A percentile compares a stretch with the other conserved stretches of the same genome.
phyloP scores from a whole-genome alignment of 345 rosid genomes.

The Citrus hindsii region DNA sequence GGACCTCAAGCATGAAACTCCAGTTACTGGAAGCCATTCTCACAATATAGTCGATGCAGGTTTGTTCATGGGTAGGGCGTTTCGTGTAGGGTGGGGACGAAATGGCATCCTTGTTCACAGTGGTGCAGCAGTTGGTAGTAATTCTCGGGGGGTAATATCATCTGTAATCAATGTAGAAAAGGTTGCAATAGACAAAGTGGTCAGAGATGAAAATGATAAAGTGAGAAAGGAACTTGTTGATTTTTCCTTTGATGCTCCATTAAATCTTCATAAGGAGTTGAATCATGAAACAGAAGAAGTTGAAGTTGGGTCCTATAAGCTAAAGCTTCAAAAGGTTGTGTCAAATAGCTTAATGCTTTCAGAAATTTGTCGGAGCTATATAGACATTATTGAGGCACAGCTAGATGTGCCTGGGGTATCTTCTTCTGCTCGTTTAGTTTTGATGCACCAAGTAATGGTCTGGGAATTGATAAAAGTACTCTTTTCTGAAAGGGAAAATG shows the following conservation, averaged over 20 bases:
- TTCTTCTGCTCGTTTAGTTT: conserved; percentile 60
- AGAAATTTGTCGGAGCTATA: conserved; percentile 75
- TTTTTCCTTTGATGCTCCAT: conserved; percentile 67
- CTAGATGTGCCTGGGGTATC: conserved; percentile 74
- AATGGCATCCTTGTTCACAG: conserved; percentile 88
- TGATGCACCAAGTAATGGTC: conserved; percentile 88
- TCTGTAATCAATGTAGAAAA: conserved; percentile 75
- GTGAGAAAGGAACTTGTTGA: conserved; percentile 69
- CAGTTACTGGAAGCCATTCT: conserved; percentile 64
- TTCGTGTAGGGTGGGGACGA: conserved; percentile 99
- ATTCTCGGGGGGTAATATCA: conserved; percentile 52
- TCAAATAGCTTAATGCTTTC: conserved; percentile 60
- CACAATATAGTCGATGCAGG: conserved; percentile 86
- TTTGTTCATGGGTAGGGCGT: conserved; percentile 93
- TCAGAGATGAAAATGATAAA: conserved; percentile 62
- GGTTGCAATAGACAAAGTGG: conserved; percentile 83
- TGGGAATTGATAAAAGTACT: conserved; percentile 98
- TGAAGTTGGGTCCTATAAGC: conserved; percentile 60
- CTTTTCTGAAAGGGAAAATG: conserved; percentile 67
- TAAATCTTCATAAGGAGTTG: conserved; percentile 69
- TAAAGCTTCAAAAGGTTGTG: conserved; percentile 69
- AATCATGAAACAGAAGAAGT: conserved; percentile 55
- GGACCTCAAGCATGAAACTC: conserved; percentile 64
- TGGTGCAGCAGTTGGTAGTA: conserved; percentile 55
- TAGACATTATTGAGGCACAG: conserved; percentile 73